Base-by-base conservation (phyloP, 306 rosid genomes). In the Gastrolobium bilobum region DNA sequence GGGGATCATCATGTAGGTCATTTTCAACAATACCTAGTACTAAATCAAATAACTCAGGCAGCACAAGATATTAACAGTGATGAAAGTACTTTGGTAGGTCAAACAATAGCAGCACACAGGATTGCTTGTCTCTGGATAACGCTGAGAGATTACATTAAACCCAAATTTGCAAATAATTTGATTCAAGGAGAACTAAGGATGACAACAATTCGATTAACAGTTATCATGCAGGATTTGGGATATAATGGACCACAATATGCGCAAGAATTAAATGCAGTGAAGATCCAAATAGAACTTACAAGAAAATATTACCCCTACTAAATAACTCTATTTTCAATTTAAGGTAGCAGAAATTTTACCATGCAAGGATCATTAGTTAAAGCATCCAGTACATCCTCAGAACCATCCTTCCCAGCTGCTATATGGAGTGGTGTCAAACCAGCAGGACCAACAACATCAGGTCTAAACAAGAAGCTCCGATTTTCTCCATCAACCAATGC, bases 391-490 rank as follows among this genome's bases (percentile, higher is more conserved):
- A 94, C 80, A 52, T 85, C 84, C 85, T 90, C 97, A 8, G 89
- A 91, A 63, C 87, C 98, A 82, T 91, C 97, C 76, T 83, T 84
- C 63, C 96, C 89, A 3, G 98, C 97, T 51, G 97, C 98, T 78
- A 91, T 80, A 78, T 94, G 98, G 70, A 94, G 90, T 39, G 98
- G 96, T 50, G 97, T 94, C 88, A 94, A 82, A 58, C 96, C 90
- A 26, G 80, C 86, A 7, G 92, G 98, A 74, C 97, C 97, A n/a
- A 44, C 58, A 54, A 44, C 83, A 79, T 94, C 93, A 15, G 98
- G 98, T 83, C 89, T 87, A 84, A 94, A 91, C 81, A 94, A 79
- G 85, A 91, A 87, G 61, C 74, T 72, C 53, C 58, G 67, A 39
- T 34, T 43, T 64, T 51, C 87, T 73, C 52, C 75, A 11, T 87